Evolutionary conservation across 1,139 yeast genomes (phyloP), one percentile per base, ranked within the genome.

Genomic region (Casaregolazyma lundiana): DNA sequence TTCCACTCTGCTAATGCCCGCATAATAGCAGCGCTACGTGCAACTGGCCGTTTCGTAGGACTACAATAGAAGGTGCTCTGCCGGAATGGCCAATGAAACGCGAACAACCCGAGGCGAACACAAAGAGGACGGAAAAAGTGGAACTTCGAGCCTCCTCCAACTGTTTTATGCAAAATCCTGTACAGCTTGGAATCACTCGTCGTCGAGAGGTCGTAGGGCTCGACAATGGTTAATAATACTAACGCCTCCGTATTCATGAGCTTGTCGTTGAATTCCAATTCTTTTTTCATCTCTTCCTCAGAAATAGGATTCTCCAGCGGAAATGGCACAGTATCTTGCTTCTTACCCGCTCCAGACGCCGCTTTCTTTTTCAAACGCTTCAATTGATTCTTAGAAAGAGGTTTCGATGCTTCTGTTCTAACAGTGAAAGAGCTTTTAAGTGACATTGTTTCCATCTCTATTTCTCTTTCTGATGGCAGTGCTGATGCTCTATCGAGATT

Each of bases 81-180:
- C 32, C 71, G 60, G 51, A 71, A 71, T n/a, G 76, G 76, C 76
- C 76, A 71, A 50, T 72, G 76, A 50, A 71, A 71, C 2, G 72
- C 75, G 30, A 71, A 51, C 22, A 71, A 57, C 1, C 76, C 76
- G 57, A 71, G 58, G 26, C 70, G 62, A 18, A 71, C 64, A 41
- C 70, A 65, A 19, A 70, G 53, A 2, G 68, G 55, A 6, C 37
- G 43, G 17, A 30, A 20, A 19, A 30, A 40, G 48, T 68, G 66
- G 48, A 56, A 56, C 20, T 50, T 54, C 1, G 73, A 63, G 9
- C 61, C 52, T 22, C 61, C 55, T 4, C 76, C 76, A 36, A 70
- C 57, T n/a, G 49, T 46, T 35, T 51, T 52, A n/a, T 49, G 41
- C 11, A 68, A 52, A 4, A 62, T 11, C 30, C 50, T 52, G 13